Base-by-base conservation (phyloP, 257 asterid species). In the Anisodus acutangulus region DNA sequence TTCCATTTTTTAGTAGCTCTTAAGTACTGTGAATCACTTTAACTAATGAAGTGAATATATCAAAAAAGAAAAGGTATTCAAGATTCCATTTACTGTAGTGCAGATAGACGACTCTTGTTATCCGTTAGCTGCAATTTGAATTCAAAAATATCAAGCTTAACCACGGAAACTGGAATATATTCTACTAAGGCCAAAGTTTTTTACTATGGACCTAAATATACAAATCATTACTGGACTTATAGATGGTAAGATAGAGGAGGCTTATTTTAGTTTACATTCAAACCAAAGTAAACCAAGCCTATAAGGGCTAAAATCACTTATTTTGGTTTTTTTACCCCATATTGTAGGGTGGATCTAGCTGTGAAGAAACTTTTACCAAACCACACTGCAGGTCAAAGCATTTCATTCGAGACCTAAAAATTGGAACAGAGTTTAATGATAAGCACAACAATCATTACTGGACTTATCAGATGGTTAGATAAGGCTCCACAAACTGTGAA, bases 11-110 rank as follows among this genome's bases (percentile, higher is more conserved):
- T 5, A 47, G 41, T 72, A 72, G 19, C 59, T 72, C 80, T 72
- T 45, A 9, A 39, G 47, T 72, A 47, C 4, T 72, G 8, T 47
- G 47, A 10, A 72, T 72, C 58, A 45, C 80, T 72, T 11, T 71
- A 71, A 45, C 80, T 72, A 17, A 4, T 45, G 2, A 49, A 72
- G 80, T 72, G 80, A n/a, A 45, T 72, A 72, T 72, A 31, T 72
- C 41, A 72, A 72, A 59, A n/a, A 17, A 17, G 16, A 43, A 70
- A 17, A 37, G 4, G 8, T 26, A 47, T 6, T 47, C 59, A 72
- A 47, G 10, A 72, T 72, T 72, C n/a, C 41, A 72, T 72, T 47
- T 19, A 47, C 59, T 47, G 39, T 72, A 72, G 41, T 72, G 17
- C 41, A 1, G 80, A 45, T 19, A 19, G 80, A 72, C 59, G 19